These are phyloP conservation scores for Adansonia grandidieri DNA, from an alignment of 441 rosid species.

Conservation along the genomic window DNA sequence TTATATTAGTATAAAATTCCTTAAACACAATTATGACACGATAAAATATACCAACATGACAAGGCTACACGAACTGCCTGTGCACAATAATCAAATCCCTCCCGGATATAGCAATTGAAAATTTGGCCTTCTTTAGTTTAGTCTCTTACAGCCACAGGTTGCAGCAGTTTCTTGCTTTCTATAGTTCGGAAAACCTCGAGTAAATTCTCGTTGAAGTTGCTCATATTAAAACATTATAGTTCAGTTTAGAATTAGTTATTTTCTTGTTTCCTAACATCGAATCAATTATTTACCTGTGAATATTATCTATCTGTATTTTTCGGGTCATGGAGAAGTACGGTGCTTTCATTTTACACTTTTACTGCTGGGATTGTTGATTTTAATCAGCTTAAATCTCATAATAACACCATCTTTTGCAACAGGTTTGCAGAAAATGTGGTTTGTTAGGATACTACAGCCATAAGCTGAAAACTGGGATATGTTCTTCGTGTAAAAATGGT, in stretches of 20 bases:
- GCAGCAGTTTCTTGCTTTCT: not conserved
- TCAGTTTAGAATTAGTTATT: not conserved
- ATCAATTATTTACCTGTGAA: not conserved
- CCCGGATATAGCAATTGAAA: too few relatives aligned
- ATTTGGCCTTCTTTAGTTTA: not conserved
- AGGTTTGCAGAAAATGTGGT: constrained; percentile 93
- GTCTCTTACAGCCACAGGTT: not conserved
- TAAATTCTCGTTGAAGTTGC: constrained; percentile 8
- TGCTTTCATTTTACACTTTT: not conserved
- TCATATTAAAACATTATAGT: not conserved
- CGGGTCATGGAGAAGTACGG: not conserved
- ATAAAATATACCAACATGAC: too few relatives aligned
- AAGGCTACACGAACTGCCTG: too few relatives aligned
- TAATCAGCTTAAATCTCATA: constrained; percentile 17
- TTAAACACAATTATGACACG: too few relatives aligned
- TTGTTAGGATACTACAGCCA: constrained; percentile 84
- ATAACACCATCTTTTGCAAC: constrained; percentile 27
- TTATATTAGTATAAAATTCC: too few relatives aligned
- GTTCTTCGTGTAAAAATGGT: constrained; percentile 85
- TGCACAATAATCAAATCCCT: too few relatives aligned
- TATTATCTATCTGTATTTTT: not conserved
- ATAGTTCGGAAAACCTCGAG: not conserved
- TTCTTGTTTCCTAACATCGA: not conserved
- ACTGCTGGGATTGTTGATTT: not conserved
- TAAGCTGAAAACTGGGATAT: constrained; percentile 74